Conservation (phyloP, 345 rosid genomes). For the Arabidopsis suecica region DNA sequence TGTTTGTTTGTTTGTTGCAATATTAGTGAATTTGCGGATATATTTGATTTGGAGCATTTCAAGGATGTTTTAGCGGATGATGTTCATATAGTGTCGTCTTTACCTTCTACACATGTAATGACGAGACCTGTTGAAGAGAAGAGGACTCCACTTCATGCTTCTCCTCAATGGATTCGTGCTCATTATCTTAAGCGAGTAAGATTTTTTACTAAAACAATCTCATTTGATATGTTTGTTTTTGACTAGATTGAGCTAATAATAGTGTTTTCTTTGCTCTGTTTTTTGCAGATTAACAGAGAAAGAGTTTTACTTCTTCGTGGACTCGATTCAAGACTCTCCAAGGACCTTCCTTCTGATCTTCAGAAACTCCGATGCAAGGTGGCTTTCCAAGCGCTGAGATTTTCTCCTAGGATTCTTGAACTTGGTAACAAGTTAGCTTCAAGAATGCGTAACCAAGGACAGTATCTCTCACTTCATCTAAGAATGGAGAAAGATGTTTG, state of each 20-base stretch:
- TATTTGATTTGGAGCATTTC: slow-evolving; percentile 95
- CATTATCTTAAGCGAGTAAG: slow-evolving; percentile 86
- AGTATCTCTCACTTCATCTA: slow-evolving; percentile 86
- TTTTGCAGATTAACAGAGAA: slow-evolving; percentile 80
- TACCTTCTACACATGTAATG: slow-evolving; percentile 95
- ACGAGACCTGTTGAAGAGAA: slow-evolving; percentile 95
- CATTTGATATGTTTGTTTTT: background rate
- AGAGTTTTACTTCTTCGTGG: slow-evolving; percentile 93
- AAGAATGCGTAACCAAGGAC: slow-evolving; percentile 84
- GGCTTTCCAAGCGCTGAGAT: slow-evolving; percentile 86
- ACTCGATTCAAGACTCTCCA: slow-evolving; percentile 93
- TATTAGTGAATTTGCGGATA: slow-evolving; percentile 90
- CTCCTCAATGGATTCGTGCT: slow-evolving; percentile 96
- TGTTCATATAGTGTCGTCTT: slow-evolving; percentile 84
- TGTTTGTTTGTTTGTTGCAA: slow-evolving; percentile 32
- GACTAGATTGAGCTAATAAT: slow-evolving; percentile 14
- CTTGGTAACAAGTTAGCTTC: slow-evolving; percentile 82
- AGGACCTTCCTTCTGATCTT: slow-evolving; percentile 93
- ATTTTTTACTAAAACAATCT: background rate
- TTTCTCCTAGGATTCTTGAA: slow-evolving; percentile 73
- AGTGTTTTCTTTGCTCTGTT: slow-evolving; percentile 24
- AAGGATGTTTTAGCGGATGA: slow-evolving; percentile 81
- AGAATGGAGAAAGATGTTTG: slow-evolving; percentile 96
- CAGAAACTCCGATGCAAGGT: slow-evolving; percentile 98
- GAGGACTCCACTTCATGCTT: slow-evolving; percentile 83